Conservation (phyloP, 768 basidiomycete species). For the Mycena sanguinolenta region DNA sequence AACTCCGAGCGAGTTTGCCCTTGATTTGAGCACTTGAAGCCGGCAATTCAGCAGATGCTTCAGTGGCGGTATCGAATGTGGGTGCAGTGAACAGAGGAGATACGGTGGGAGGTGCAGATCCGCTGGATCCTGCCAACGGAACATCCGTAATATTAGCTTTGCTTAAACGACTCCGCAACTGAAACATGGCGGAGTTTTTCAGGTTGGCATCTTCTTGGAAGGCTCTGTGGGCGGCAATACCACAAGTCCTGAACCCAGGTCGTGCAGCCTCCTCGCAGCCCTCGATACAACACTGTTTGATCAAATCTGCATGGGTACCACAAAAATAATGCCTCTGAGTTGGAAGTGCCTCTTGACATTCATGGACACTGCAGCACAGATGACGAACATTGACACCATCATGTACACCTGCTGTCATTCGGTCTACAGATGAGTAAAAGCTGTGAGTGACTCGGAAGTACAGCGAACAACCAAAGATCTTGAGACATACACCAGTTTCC, state of each 20-base stretch:
- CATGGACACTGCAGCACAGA: not conserved
- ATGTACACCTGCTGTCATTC: slow-evolving; percentile 1
- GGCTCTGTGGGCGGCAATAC: not conserved
- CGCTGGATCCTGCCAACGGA: not conserved
- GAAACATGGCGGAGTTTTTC: slow-evolving; percentile 20
- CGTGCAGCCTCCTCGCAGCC: not conserved
- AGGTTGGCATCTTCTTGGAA: slow-evolving; percentile 1
- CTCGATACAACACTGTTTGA: slow-evolving; percentile 2
- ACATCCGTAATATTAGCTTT: not conserved
- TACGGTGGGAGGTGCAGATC: not conserved
- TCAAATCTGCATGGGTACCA: not conserved
- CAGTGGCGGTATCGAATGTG: not conserved
- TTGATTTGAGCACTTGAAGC: not conserved
- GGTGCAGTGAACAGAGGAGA: not conserved
- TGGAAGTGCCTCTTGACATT: slow-evolving; percentile 1
- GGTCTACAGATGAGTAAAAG: not conserved
- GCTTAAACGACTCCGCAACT: not conserved
- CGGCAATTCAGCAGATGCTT: not conserved
- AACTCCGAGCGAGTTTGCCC: not conserved
- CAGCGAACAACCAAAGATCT: not conserved
- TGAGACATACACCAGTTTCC: slow-evolving; percentile 15
- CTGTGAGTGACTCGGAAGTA: not conserved
- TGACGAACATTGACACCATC: slow-evolving; percentile 17
- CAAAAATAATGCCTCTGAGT: slow-evolving; percentile 6
- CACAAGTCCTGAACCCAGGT: slow-evolving; percentile 5